These are phyloP conservation scores for Pythium periplocum DNA, from an alignment of 352 stramenopile genomes.

Conservation along the genomic window DNA sequence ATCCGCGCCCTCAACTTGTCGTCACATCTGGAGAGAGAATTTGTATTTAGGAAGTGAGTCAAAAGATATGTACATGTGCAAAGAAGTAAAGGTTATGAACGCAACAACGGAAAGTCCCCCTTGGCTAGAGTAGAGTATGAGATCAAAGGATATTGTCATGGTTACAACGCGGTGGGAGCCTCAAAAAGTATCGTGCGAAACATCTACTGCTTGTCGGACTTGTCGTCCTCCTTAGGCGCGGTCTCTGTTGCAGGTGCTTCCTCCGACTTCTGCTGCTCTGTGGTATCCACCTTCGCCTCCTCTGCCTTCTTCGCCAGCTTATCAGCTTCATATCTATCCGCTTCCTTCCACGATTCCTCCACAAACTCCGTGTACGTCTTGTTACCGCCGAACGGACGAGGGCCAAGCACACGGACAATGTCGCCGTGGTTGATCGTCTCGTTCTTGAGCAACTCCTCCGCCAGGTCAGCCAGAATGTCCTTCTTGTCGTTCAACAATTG, in stretches of 20 bases:
- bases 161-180: too few species aligned
- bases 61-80: constrained; percentile 1
- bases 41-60: constrained; percentile 61
- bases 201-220: background rate
- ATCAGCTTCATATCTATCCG: constrained; percentile 74
- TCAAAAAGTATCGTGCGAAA: too few species aligned
- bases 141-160: too few species aligned
- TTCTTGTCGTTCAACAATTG: constrained; percentile 94
- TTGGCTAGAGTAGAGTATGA: too few species aligned
- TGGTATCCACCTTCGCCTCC: constrained; percentile 15
- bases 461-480: constrained; percentile 88
- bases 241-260: too few species aligned
- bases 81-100: background rate
- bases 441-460: constrained; percentile 95
- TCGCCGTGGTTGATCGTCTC: constrained; percentile 99
- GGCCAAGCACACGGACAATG: constrained; percentile 93
- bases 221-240: background rate
- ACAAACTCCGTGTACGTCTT: constrained; percentile 96
- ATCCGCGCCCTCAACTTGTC: constrained; percentile 68
- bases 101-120: too few species aligned
- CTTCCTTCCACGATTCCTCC: constrained; percentile 84
- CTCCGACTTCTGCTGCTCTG: too few species aligned
- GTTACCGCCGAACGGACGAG: constrained; percentile 91
- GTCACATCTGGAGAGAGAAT: constrained; percentile 62
- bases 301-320: constrained; percentile 50